These are phyloP conservation scores for Nitzschia palea DNA, from an alignment of 108 stramenopile genomes.

Conservation along the genomic window DNA sequence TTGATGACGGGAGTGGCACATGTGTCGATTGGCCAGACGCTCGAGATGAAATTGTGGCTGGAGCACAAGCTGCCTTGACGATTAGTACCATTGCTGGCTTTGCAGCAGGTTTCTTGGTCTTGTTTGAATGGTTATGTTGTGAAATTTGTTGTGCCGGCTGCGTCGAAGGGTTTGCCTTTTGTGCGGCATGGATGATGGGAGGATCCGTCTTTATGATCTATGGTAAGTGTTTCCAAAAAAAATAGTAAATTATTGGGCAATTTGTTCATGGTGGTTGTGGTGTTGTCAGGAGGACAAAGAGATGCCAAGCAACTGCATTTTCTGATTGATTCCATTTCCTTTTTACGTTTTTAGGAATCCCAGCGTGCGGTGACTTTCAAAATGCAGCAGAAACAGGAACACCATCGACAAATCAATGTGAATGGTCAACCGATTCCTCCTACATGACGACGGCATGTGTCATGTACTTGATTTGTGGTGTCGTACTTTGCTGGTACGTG, in stretches of 20 bases:
- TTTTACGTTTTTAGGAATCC: background rate
- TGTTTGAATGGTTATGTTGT: constrained; percentile 32
- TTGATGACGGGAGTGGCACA: constrained; percentile 15
- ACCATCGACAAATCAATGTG: constrained; percentile 3
- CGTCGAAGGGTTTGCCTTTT: constrained; percentile 22
- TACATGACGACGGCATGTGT: constrained; percentile 23
- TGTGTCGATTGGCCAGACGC: constrained; percentile 8
- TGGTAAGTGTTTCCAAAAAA: constrained; percentile 5
- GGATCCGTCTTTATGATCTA: constrained; percentile 25
- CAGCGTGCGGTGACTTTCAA: constrained; percentile 3
- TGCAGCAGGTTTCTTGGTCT: constrained; percentile 11
- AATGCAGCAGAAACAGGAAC: background rate
- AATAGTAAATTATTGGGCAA: too few species aligned
- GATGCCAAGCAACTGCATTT: too few species aligned
- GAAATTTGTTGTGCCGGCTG: constrained; percentile 31
- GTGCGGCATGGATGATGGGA: constrained; percentile 15
- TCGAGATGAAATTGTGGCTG: background rate
- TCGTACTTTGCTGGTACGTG: constrained; percentile 28
- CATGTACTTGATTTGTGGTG: constrained; percentile 19
- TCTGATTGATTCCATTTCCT: background rate
- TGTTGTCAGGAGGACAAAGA: too few species aligned
- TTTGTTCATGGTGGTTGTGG: background rate
- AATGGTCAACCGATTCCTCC: constrained; percentile 14
- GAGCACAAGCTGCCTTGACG: constrained; percentile 19
- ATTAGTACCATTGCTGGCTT: constrained; percentile 12